Base-by-base conservation (phyloP, 345 rosid species). In the Camelina laxa region DNA sequence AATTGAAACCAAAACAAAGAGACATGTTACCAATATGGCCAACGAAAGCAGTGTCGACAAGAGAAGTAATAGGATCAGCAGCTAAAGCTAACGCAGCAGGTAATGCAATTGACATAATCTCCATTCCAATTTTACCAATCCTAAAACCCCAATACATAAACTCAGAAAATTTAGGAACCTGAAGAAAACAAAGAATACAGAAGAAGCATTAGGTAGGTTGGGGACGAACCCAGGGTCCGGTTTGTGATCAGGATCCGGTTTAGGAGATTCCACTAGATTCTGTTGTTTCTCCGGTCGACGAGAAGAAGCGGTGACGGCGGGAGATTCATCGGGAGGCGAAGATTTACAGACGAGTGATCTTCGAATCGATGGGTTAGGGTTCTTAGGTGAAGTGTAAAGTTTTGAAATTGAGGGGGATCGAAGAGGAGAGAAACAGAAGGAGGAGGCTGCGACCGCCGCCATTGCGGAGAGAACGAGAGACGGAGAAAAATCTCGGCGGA, bases 31-130 rank as follows among this genome's bases (percentile, higher is more conserved):
- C 98, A 36, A 91, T 59, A 80, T 87, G 98, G 38, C 98, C 98
- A 70, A 91, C 88, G 72, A 86, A 91, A 1, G 93, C 96, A 1
- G 97, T 88, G 76, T 94, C 97, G 19, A 91, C 91, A 45, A 94
- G 87, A 0, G 95, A 90, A 12, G 95, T 45, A 12, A 90, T 81
- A 13, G 98, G 98, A 59, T 94, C 98, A 76, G 97, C 97, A 12
- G 97, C 93, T 67, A 94, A 80, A 80, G 97, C 96, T 82, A 94
- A 77, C 9, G 95, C 96, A 20, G 98, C 98, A 2, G 98, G 98
- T 73, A 90, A 75, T 5, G 98, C 98, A 42, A 94, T 90, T 9
- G 95, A 91, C 78, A 87, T 65, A 57, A 94, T 87, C 70, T 88
- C 97, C 79, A 65, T 59, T 9, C 93, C 88, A 31, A 94, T 73